A percentile compares a stretch with the other conserved stretches of the same genome.
Evolutionary conservation across 305 asterid genomes (phyloP).

Genomic region (Solanum aculeatissimum): DNA sequence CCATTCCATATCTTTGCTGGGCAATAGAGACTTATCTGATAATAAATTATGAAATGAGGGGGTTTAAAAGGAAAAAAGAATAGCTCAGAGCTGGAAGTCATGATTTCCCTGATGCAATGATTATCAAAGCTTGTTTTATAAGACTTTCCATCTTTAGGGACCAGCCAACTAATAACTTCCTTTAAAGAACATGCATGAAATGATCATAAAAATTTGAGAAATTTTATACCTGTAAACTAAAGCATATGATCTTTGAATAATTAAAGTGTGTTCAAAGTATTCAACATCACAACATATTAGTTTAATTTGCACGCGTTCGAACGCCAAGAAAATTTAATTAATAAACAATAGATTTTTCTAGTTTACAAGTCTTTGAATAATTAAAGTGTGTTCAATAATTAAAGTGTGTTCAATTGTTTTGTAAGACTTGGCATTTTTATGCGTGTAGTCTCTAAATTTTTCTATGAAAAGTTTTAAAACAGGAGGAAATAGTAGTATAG

Average conservation of each 20-base stretch:
- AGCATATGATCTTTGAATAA: slow-evolving; percentile 13
- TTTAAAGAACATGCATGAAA: slow-evolving; percentile 4
- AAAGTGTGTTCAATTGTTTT: no score
- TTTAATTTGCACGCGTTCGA: not conserved
- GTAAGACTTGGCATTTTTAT: not conserved
- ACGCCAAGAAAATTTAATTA: not conserved
- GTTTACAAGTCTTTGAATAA: no score
- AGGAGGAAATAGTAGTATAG: not conserved
- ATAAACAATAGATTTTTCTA: no score
- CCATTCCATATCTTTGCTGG: slow-evolving; percentile 97
- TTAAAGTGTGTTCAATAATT: no score
- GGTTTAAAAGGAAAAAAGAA: slow-evolving; percentile 9
- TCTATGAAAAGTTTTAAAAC: not conserved
- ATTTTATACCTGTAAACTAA: not conserved
- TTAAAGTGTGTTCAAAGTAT: slow-evolving; percentile 9
- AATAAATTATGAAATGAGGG: not conserved
- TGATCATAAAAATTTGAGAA: not conserved
- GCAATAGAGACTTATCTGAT: slow-evolving; percentile 75
- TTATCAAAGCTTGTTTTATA: not conserved
- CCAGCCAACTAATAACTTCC: slow-evolving; percentile 10
- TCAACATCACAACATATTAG: not conserved
- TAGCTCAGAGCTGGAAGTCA: slow-evolving; percentile 2
- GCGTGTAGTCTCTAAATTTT: not conserved
- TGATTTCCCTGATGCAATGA: slow-evolving; percentile 19
- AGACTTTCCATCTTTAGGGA: slow-evolving; percentile 18